Conservation (phyloP, 768 basidiomycete genomes). For the Sporobolomyces roseus region DNA sequence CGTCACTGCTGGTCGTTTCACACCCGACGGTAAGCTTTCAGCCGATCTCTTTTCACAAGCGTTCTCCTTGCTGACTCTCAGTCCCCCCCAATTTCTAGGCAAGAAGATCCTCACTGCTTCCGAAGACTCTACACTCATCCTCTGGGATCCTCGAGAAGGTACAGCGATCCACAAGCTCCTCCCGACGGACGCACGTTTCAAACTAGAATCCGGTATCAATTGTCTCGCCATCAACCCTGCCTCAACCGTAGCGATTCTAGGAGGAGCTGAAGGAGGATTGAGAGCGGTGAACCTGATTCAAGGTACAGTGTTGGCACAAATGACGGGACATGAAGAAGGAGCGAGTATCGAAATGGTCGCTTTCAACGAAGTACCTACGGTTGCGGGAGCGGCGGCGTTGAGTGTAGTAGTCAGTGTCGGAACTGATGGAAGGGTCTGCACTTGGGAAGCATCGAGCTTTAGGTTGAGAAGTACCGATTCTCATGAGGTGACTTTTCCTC, state of each 20-base stretch:
- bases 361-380: conserved; percentile 72
- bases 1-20: conserved; percentile 82
- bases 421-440: conserved; percentile 87
- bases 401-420: conserved; percentile 73
- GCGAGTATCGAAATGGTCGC: conserved; percentile 83
- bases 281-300: conserved; percentile 81
- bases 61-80: neutral
- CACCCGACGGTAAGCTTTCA: conserved; percentile 66
- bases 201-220: conserved; percentile 72
- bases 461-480: conserved; percentile 72
- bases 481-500: conserved; percentile 67
- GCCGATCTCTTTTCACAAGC: neutral
- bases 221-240: conserved; percentile 77
- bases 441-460: conserved; percentile 91
- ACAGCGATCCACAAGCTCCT: conserved; percentile 77
- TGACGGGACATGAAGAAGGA: conserved; percentile 73
- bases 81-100: conserved; percentile 53
- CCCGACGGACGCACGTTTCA: conserved; percentile 66
- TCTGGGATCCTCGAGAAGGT: conserved; percentile 79
- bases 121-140: conserved; percentile 71
- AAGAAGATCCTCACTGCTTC: conserved; percentile 86
- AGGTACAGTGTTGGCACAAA: conserved; percentile 71
- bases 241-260: conserved; percentile 85
- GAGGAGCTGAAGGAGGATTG: conserved; percentile 77
- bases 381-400: conserved; percentile 52